These are phyloP conservation scores for Petunia axillaris DNA, from an alignment of 257 asterid genomes.

Conservation along the genomic window DNA sequence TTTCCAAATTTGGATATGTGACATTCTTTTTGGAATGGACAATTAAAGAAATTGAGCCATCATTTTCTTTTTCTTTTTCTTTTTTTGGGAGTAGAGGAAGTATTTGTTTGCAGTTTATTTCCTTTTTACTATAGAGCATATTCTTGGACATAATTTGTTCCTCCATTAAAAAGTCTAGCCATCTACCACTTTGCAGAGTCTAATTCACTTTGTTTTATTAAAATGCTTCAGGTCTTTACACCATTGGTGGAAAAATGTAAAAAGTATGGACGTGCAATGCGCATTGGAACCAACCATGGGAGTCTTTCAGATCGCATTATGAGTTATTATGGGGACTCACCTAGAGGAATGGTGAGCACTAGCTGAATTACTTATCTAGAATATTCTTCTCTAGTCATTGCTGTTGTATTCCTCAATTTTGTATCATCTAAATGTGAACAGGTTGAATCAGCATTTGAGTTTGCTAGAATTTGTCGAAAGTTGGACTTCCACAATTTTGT, in stretches of 20 bases:
- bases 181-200: neutral
- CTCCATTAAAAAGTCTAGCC: neutral
- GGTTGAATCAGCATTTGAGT: slow-evolving; percentile 99
- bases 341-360: slow-evolving; percentile 92
- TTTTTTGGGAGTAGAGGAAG: no score
- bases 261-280: slow-evolving; percentile 93
- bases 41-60: no score
- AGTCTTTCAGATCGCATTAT: slow-evolving; percentile 98
- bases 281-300: slow-evolving; percentile 99
- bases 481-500: slow-evolving; percentile 94
- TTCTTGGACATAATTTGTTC: neutral
- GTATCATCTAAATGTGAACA: slow-evolving; percentile 40
- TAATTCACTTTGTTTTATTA: slow-evolving; percentile 19
- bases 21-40: no score
- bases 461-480: slow-evolving; percentile 89
- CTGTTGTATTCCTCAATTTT: neutral
- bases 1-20: no score
- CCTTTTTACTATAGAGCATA: neutral
- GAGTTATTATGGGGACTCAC: slow-evolving; percentile 99
- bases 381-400: neutral
- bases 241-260: slow-evolving; percentile 99
- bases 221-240: slow-evolving; percentile 67
- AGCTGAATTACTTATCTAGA: slow-evolving; percentile 3
- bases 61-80: no score
- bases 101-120: neutral